Conservation (phyloP, 305 asterid genomes). For the Ilex paraguariensis region DNA sequence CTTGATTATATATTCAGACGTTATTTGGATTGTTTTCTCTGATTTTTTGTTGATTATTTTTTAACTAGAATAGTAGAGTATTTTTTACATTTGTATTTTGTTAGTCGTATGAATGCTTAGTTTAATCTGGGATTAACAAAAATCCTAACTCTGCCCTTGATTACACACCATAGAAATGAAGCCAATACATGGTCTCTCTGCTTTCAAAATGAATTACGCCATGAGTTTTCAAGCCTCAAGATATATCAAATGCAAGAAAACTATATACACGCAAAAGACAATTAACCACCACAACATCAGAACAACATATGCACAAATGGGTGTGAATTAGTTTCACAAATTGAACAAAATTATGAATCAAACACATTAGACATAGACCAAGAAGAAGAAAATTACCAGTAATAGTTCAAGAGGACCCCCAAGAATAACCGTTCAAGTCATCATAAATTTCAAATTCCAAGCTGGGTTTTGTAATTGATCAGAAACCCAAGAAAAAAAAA, state of each 20-base stretch:
- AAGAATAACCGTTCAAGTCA: conserved; percentile 6
- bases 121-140: too few relatives aligned
- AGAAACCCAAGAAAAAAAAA: conserved; percentile 2
- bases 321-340: neutral
- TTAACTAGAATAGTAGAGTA: too few relatives aligned
- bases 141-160: too few relatives aligned
- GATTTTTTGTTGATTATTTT: too few relatives aligned
- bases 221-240: neutral
- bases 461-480: conserved; percentile 11
- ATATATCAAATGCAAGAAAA: too few relatives aligned
- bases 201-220: neutral
- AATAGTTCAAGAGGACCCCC: conserved; percentile 6
- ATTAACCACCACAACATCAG: neutral
- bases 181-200: neutral
- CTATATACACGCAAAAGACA: neutral
- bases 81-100: too few relatives aligned
- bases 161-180: too few relatives aligned
- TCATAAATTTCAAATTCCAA: conserved; percentile 17
- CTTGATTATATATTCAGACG: too few relatives aligned
- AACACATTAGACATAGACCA: neutral
- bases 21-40: too few relatives aligned
- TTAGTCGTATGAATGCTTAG: too few relatives aligned
- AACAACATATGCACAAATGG: neutral
- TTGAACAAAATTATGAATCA: conserved; percentile 5
- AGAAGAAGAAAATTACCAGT: conserved; percentile 27